Evolutionary conservation across 2,329 filamentous ascomycete species (phyloP), one percentile per base, ranked within the genome.

Genomic region (Pochonia chlamydosporia): DNA sequence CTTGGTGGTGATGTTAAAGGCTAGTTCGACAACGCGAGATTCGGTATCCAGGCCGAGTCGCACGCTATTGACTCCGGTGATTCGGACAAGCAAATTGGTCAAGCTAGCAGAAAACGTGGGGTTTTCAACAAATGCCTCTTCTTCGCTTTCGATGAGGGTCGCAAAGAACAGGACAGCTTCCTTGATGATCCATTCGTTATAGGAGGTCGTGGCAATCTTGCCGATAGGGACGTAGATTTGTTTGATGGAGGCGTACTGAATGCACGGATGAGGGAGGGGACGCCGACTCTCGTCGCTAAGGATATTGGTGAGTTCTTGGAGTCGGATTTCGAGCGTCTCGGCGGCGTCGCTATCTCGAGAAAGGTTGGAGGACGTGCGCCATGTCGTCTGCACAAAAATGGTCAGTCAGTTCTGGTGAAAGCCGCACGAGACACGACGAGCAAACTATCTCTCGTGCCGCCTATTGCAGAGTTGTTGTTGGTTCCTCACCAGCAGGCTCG

Each of bases 1-100:
- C 75, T 97, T 97, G 55, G 93, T 95, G 18, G 93, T 89, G 55
- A 99, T 91, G 52, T 92, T 95, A 70, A 99, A 99, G 39, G 95
- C 79, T 47, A 99, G 72, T 70, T 99, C 92, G 44, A 97, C 88
- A 41, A 97, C 84, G 49, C 90, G 84, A 9, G 86, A 86, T 65
- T 97, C 91, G 10, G 88, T 91, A 49, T 96, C 88, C 45, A 83
- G 77, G 31, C 85, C 82, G 4, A 91, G 72, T n/a, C 82, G 77
- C 52, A 88, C 81, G 59, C 80, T 84, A 56, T 87, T 87, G 50
- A 81, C 78, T 37, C 85, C 84, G 2, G 87, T 84, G 30, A 92
- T 89, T 54, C 85, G 82, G 50, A 89, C 81, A 43, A 96, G 77
- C 50, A 99, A 79, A 56, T 89, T 89, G 61, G 95, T 93, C 60